Evolutionary conservation across 2,329 filamentous ascomycete genomes (phyloP).

Genomic region (Apiospora phragmitis): DNA sequence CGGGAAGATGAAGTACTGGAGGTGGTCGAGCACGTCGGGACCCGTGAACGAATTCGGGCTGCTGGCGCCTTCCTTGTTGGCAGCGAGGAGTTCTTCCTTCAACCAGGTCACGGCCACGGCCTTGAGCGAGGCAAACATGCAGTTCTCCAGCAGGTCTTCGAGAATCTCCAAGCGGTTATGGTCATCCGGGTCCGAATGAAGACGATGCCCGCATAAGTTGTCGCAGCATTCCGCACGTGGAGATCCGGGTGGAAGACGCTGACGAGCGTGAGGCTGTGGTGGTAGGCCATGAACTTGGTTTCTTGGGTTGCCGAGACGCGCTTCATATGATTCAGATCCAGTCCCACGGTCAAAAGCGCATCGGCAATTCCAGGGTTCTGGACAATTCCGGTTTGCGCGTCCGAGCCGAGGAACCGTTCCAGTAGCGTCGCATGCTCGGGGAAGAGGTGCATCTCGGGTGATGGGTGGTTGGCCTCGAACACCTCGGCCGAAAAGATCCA

Average conservation of each 20-base stretch:
- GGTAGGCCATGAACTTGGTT: constrained; percentile 57
- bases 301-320: constrained; percentile 38
- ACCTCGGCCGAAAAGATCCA: constrained; percentile 63
- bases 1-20: constrained; percentile 65
- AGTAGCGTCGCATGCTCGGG: constrained; percentile 59
- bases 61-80: constrained; percentile 31
- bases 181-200: constrained; percentile 61
- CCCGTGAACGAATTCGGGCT: constrained; percentile 46
- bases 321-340: constrained; percentile 57
- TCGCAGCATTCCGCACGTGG: constrained; percentile 55
- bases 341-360: constrained; percentile 58
- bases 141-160: constrained; percentile 65
- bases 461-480: constrained; percentile 56
- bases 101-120: constrained; percentile 65
- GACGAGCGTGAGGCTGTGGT: constrained; percentile 59
- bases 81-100: constrained; percentile 59
- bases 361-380: constrained; percentile 57
- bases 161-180: constrained; percentile 61
- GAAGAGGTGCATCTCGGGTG: constrained; percentile 57
- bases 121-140: constrained; percentile 62
- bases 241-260: constrained; percentile 58
- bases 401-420: constrained; percentile 51
- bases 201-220: constrained; percentile 51
- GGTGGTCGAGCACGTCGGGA: constrained; percentile 55
- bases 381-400: constrained; percentile 49